These are phyloP conservation scores for Borovskyia barvae DNA, from an alignment of 208 protist genomes.

Conservation along the genomic window DNA sequence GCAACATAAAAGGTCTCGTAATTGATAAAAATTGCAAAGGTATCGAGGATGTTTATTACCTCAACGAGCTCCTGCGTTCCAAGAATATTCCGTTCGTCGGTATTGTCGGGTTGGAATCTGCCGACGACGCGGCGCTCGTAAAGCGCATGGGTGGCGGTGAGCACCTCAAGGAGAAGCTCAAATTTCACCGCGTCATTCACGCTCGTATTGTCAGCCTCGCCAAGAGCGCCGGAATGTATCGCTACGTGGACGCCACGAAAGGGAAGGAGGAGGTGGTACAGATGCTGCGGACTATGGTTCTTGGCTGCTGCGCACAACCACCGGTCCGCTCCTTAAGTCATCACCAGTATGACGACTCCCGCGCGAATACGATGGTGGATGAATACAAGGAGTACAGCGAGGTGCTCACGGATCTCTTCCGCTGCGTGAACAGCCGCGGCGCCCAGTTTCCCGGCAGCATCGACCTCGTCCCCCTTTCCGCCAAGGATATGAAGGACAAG, in stretches of 20 bases:
- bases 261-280: slow-evolving; percentile 68
- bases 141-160: slow-evolving; percentile 68
- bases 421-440: slow-evolving; percentile 46
- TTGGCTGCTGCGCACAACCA: slow-evolving; percentile 81
- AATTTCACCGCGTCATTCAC: slow-evolving; percentile 86
- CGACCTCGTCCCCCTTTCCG: slow-evolving; percentile 63
- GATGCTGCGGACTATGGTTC: slow-evolving; percentile 66
- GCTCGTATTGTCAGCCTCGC: slow-evolving; percentile 71
- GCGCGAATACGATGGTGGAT: slow-evolving; percentile 64
- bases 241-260: slow-evolving; percentile 67
- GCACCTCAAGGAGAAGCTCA: slow-evolving; percentile 72
- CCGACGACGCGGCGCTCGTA: slow-evolving; percentile 63
- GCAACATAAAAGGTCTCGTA: slow-evolving; percentile 77
- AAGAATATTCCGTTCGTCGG: slow-evolving; percentile 81
- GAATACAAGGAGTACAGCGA: slow-evolving; percentile 62
- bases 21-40: slow-evolving; percentile 89
- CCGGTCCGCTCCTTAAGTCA: slow-evolving; percentile 46
- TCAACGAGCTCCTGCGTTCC: slow-evolving; percentile 66
- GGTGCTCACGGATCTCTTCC: slow-evolving; percentile 64
- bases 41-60: slow-evolving; percentile 84
- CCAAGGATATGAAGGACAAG: slow-evolving; percentile 74
- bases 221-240: slow-evolving; percentile 72
- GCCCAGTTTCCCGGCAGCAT: slow-evolving; percentile 55
- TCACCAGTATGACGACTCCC: slow-evolving; percentile 62
- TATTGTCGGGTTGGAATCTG: slow-evolving; percentile 75